Evolutionary conservation across 768 basidiomycete genomes (phyloP).

Genomic region (Mycena venus): DNA sequence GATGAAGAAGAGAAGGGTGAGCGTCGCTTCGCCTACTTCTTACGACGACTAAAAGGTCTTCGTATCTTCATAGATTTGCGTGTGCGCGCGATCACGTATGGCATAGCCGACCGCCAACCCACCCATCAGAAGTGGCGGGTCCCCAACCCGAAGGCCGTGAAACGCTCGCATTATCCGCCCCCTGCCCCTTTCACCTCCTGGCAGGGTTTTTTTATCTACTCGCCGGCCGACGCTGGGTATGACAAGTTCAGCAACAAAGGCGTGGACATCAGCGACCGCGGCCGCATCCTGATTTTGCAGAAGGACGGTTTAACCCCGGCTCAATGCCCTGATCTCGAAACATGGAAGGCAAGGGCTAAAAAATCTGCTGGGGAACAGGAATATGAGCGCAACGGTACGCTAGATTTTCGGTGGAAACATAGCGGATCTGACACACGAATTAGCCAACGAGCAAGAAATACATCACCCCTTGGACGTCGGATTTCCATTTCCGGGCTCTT

Average conservation of each 20-base stretch:
- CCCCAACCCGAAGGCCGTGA: not conserved
- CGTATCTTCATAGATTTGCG: not conserved
- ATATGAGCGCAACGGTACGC: not conserved
- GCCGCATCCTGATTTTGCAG: not conserved
- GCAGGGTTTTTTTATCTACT: not conserved
- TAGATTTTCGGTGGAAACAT: not conserved
- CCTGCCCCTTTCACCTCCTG: not conserved
- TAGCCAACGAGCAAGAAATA: not conserved
- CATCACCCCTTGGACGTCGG: not conserved
- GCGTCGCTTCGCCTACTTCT: not conserved
- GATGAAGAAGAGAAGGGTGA: not conserved
- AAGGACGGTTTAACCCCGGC: not conserved
- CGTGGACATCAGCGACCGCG: not conserved
- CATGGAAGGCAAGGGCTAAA: not conserved
- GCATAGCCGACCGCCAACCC: not conserved
- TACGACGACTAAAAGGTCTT: not conserved
- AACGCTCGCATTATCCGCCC: not conserved
- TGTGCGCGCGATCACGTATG: not conserved
- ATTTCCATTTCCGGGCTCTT: not conserved
- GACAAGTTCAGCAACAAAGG: not conserved
- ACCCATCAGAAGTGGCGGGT: not conserved
- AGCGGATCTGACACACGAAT: not conserved
- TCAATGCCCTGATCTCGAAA: not conserved
- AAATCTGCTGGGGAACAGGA: not conserved
- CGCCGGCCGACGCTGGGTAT: not conserved